These are phyloP conservation scores for Salinomyces thailandicus DNA, from an alignment of 2,329 filamentous ascomycete species.

Conservation along the genomic window DNA sequence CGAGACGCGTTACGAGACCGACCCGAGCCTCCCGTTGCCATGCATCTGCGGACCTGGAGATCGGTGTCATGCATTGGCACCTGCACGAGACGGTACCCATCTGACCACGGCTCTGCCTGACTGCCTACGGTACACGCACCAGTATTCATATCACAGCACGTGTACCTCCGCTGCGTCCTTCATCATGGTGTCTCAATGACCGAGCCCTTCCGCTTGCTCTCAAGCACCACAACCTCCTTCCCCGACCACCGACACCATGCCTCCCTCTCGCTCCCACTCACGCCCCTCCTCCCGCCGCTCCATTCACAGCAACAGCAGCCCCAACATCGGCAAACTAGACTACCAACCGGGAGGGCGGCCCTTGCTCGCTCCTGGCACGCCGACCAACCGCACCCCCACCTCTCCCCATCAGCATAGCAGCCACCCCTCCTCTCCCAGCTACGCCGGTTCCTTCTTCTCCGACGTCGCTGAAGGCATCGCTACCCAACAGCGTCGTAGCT, in stretches of 20 bases:
- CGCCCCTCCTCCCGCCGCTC: constrained; percentile 2
- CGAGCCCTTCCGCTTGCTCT: not conserved
- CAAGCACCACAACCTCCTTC: not conserved
- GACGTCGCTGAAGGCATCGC: constrained; percentile 52
- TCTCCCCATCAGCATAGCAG: constrained; percentile 16
- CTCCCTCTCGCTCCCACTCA: constrained; percentile 1
- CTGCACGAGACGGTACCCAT: too few relatives aligned
- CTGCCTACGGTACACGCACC: too few relatives aligned
- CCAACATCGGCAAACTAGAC: constrained; percentile 42
- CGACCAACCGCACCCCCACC: not conserved
- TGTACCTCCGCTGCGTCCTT: too few relatives aligned
- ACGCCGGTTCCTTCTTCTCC: constrained; percentile 46
- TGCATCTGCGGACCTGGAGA: too few relatives aligned
- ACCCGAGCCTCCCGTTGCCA: too few relatives aligned
- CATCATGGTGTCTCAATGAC: too few relatives aligned
- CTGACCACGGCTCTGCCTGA: too few relatives aligned
- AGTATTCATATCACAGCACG: too few relatives aligned
- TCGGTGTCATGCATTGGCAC: too few relatives aligned
- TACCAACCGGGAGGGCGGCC: constrained; percentile 33
- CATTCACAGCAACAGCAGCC: constrained; percentile 5
- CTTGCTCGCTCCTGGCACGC: constrained; percentile 17
- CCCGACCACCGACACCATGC: not conserved
- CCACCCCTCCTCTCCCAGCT: constrained; percentile 31
- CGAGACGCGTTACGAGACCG: too few relatives aligned
- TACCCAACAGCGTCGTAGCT: constrained; percentile 44